Evolutionary conservation across 768 basidiomycete species (phyloP).

Genomic region (Lenzites betulinus): DNA sequence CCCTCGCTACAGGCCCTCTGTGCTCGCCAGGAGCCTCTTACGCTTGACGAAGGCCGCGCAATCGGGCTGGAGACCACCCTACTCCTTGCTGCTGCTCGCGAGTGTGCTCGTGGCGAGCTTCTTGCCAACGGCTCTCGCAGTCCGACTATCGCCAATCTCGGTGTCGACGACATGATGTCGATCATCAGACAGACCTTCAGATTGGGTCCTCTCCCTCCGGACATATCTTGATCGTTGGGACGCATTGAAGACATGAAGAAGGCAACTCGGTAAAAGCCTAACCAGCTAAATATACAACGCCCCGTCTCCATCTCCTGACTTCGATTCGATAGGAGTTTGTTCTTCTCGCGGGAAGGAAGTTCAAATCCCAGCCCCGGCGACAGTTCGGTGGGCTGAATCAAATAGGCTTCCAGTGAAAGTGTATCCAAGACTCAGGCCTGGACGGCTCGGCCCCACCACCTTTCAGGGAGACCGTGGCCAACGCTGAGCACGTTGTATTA

Average conservation of each 20-base stretch:
- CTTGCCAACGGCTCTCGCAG: conserved; percentile 30
- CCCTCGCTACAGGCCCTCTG: conserved; percentile 55
- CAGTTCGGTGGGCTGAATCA: no score
- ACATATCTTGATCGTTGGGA: conserved; percentile 19
- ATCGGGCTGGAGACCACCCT: conserved; percentile 60
- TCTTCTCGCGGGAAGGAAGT: no score
- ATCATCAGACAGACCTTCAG: conserved; percentile 39
- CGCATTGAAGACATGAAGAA: conserved; percentile 9
- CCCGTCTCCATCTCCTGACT: neutral
- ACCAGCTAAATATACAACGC: no score
- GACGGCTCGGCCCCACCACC: no score
- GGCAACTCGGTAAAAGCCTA: no score
- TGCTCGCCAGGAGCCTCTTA: conserved; percentile 51
- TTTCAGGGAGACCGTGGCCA: no score
- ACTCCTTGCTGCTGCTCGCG: conserved; percentile 54
- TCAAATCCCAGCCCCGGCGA: no score
- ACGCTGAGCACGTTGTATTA: no score
- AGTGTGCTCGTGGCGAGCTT: conserved; percentile 42
- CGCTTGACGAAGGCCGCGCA: conserved; percentile 51
- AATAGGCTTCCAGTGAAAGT: no score
- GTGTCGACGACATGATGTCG: conserved; percentile 28
- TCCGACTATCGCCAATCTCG: conserved; percentile 30
- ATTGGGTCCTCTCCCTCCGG: conserved; percentile 27
- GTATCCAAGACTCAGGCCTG: no score
- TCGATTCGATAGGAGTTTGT: no score